phyloP scores from a whole-genome alignment of 805 yeast species.

The Zygosaccharomyces rouxii region DNA sequence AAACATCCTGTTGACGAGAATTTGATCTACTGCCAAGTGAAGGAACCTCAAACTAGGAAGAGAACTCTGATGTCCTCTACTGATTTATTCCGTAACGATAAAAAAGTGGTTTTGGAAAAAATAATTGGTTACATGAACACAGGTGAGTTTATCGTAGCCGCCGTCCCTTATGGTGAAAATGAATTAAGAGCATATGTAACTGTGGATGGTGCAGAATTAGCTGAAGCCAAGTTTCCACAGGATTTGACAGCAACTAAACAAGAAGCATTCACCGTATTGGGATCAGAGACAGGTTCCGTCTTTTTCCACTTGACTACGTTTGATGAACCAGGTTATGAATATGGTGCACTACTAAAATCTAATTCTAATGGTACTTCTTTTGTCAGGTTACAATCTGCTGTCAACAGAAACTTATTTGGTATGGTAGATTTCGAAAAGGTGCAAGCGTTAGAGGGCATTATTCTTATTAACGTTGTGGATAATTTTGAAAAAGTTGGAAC shows the following conservation, averaged over 20 bases:
- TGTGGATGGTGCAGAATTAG: slow-evolving; percentile 69
- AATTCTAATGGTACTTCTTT: slow-evolving; percentile 89
- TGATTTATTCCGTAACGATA: slow-evolving; percentile 46
- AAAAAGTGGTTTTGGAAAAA: slow-evolving; percentile 44
- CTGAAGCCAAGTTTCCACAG: slow-evolving; percentile 73
- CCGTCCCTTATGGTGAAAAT: slow-evolving; percentile 48
- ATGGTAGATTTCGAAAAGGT: slow-evolving; percentile 86
- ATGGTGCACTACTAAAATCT: slow-evolving; percentile 79
- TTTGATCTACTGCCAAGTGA: slow-evolving; percentile 61
- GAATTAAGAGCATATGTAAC: slow-evolving; percentile 68
- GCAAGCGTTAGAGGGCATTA: slow-evolving; percentile 79
- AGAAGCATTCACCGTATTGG: slow-evolving; percentile 75
- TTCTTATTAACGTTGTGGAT: slow-evolving; percentile 64
- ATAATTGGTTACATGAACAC: slow-evolving; percentile 72
- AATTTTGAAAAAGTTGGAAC: slow-evolving; percentile 43
- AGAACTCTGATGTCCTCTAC: slow-evolving; percentile 44
- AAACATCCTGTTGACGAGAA: slow-evolving; percentile 43
- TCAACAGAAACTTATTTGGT: slow-evolving; percentile 69
- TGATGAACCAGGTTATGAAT: slow-evolving; percentile 47
- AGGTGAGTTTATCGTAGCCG: slow-evolving; percentile 70
- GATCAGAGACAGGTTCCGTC: slow-evolving; percentile 64
- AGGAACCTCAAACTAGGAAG: slow-evolving; percentile 33
- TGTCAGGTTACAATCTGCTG: slow-evolving; percentile 60
- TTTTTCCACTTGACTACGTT: slow-evolving; percentile 79
- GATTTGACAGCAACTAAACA: slow-evolving; percentile 55